These are phyloP conservation scores for Cylindrotheca closterium DNA, from an alignment of 108 stramenopile species.

Conservation along the genomic window DNA sequence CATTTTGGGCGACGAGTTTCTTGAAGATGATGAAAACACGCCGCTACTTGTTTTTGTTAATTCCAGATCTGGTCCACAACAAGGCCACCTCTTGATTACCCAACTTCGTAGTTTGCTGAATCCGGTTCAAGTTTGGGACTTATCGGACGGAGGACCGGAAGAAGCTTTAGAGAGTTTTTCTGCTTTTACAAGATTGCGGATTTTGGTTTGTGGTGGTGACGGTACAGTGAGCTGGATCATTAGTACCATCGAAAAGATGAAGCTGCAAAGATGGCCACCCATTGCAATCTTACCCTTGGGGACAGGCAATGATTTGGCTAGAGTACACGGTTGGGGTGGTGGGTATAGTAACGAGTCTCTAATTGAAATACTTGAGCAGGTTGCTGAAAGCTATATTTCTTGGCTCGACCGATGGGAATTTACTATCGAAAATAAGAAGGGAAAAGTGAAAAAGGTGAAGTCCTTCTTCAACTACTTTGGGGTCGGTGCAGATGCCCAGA, in stretches of 20 bases:
- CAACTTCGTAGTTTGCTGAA: constrained; percentile 82
- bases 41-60: constrained; percentile 92
- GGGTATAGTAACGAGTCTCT: constrained; percentile 86
- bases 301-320: constrained; percentile 88
- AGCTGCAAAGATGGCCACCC: constrained; percentile 78
- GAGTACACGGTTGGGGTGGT: constrained; percentile 85
- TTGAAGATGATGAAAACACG: constrained; percentile 44
- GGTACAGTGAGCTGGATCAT: constrained; percentile 94
- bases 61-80: constrained; percentile 78
- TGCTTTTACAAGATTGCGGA: constrained; percentile 59
- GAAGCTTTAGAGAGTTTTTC: constrained; percentile 74
- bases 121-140: constrained; percentile 91
- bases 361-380: constrained; percentile 67
- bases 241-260: constrained; percentile 74
- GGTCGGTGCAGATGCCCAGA: constrained; percentile 89
- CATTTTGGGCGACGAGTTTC: constrained; percentile 79
- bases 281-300: constrained; percentile 90
- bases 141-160: constrained; percentile 81
- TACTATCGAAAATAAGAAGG: constrained; percentile 52
- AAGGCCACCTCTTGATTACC: constrained; percentile 75
- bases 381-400: constrained; percentile 72
- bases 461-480: constrained; percentile 88
- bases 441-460: constrained; percentile 44
- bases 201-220: constrained; percentile 90
- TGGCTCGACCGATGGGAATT: constrained; percentile 86